These are phyloP conservation scores for Lepidium aucheri DNA, from an alignment of 345 rosid species.

Conservation along the genomic window DNA sequence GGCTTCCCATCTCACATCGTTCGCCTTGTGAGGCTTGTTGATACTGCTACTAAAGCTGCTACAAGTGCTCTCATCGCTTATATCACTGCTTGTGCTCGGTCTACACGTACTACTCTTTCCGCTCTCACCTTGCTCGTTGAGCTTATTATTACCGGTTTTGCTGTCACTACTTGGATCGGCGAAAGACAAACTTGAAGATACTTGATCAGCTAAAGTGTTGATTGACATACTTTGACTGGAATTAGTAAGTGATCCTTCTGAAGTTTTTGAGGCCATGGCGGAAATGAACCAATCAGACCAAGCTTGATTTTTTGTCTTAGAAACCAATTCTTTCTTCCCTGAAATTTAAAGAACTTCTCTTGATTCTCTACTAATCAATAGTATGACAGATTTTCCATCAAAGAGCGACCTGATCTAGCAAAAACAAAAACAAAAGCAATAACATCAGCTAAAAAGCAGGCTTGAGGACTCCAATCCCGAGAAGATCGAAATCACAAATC, in stretches of 20 bases:
- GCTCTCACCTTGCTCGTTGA: conserved; percentile 46
- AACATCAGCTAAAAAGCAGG: neutral
- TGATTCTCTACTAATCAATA: conserved; percentile 5
- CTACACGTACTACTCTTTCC: conserved; percentile 63
- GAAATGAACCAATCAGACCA: conserved; percentile 2
- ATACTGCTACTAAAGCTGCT: conserved; percentile 74
- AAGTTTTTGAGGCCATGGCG: conserved; percentile 52
- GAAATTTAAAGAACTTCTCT: conserved; percentile 2
- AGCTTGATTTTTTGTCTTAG: conserved; percentile 3
- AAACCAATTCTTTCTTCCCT: conserved; percentile 26
- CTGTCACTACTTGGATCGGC: conserved; percentile 37
- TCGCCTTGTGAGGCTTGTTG: conserved; percentile 75
- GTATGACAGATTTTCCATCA: conserved; percentile 22
- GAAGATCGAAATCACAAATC: neutral
- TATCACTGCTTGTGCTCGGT: conserved; percentile 70
- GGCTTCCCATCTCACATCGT: conserved; percentile 73
- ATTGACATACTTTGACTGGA: conserved; percentile 27
- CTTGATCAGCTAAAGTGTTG: conserved; percentile 41
- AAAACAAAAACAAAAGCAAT: neutral
- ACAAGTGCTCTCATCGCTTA: conserved; percentile 72
- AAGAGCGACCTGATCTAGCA: conserved; percentile 14
- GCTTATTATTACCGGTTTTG: conserved; percentile 27
- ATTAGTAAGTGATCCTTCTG: conserved; percentile 32
- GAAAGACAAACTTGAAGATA: conserved; percentile 41
- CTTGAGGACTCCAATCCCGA: neutral